Percentiles rank a stretch among this genome's conserved stretches.
phyloP scores from a whole-genome alignment of 1,284 basidiomycete genomes.

The Earliella scabrosa region DNA sequence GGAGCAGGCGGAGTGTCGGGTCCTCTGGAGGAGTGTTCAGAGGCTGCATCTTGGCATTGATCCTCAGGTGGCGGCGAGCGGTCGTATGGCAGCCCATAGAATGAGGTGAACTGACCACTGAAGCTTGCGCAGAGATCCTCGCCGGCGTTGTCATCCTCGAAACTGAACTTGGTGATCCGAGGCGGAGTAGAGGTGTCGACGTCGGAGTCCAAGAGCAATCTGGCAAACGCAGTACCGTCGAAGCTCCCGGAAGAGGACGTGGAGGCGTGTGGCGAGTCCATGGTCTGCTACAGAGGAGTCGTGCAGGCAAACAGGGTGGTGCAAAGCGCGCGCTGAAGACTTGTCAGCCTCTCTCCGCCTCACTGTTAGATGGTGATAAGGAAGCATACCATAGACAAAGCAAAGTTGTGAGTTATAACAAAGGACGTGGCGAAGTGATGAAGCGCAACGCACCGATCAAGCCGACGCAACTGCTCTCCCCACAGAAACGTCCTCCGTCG shows the following conservation, averaged over 20 bases:
- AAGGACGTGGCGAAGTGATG: too few relatives aligned
- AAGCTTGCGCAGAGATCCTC: not conserved
- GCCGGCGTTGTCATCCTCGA: not conserved
- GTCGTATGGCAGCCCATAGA: constrained; percentile 3
- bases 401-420: too few relatives aligned
- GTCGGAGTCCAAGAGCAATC: not conserved
- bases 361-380: too few relatives aligned
- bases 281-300: too few relatives aligned
- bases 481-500: too few relatives aligned
- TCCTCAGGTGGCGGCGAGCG: constrained; percentile 3
- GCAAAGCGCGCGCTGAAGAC: not conserved
- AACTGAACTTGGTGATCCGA: constrained; percentile 6
- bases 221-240: not conserved
- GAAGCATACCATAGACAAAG: too few relatives aligned
- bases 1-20: not conserved
- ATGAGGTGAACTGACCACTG: constrained; percentile 4
- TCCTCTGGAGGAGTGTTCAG: constrained; percentile 2
- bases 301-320: too few relatives aligned
- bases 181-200: not conserved
- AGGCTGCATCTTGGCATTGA: not conserved
- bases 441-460: too few relatives aligned
- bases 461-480: too few relatives aligned
- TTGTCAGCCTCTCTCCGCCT: not conserved
- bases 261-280: not conserved
- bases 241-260: constrained; percentile 1